Conservation (phyloP, 768 basidiomycete genomes). For the Lactifluus piperatus region DNA sequence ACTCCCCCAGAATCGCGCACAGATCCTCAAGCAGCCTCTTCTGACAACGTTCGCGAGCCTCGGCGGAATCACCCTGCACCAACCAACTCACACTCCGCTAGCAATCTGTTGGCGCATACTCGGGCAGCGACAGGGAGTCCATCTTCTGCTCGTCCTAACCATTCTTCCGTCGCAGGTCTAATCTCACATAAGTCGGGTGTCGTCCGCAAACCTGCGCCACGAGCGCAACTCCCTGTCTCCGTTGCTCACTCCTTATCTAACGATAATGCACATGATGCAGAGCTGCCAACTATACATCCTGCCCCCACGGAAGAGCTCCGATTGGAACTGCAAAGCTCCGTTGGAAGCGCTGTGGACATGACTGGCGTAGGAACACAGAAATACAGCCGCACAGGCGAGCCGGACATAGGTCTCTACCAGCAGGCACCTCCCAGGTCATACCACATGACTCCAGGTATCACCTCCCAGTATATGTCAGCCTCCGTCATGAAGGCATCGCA, state of each 20-base stretch:
- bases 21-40: conserved; percentile 24
- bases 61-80: conserved; percentile 5
- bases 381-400: conserved; percentile 16
- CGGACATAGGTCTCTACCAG: conserved; percentile 22
- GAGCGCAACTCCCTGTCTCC: conserved; percentile 54
- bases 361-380: conserved; percentile 49
- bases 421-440: conserved; percentile 8
- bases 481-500: conserved; percentile 1
- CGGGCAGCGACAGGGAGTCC: conserved; percentile 16
- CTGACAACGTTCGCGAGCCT: conserved; percentile 12
- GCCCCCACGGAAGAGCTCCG: conserved; percentile 20
- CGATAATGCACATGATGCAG: conserved; percentile 23
- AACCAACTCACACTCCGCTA: background rate
- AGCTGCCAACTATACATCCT: background rate
- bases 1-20: conserved; percentile 31
- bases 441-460: background rate
- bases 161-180: conserved; percentile 17
- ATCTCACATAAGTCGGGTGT: conserved; percentile 29
- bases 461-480: conserved; percentile 5
- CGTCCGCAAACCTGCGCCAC: conserved; percentile 54
- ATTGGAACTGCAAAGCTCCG: conserved; percentile 40
- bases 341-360: conserved; percentile 49
- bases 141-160: conserved; percentile 6
- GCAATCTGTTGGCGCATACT: background rate
- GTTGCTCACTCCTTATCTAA: conserved; percentile 28